Evolutionary conservation across 441 rosid genomes (phyloP), one percentile per base, ranked within the genome.

Genomic region (Adansonia rubrostipa): DNA sequence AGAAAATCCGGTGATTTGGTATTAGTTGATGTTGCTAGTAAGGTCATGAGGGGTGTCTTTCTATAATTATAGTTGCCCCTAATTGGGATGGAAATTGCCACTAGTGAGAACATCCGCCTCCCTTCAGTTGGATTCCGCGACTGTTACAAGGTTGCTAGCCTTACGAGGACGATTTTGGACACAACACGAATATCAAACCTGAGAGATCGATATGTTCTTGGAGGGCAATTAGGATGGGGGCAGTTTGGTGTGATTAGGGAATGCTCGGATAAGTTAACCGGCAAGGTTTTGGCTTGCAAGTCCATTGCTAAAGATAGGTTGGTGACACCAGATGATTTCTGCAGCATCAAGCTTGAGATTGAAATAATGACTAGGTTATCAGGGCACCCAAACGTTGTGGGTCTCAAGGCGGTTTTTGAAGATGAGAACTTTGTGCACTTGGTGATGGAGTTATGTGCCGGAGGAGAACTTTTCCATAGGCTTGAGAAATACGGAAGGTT

Each of bases 371-470:
- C 88, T 9, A 89, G 82, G 66, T 80, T 94, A 63, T 88, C 89
- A 6, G 95, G 95, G 4, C 98, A 92, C 77, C 97, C 97, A 0
- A 89, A 92, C 60, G 92, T 94, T 24, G 97, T 94, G 72, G 84
- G 87, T 73, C 95, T 95, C 77, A 85, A 88, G 76, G 97, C 94
- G 9, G 97, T 93, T 20, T 95, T 90, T 42, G 98, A 95, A 88
- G 98, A 92, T 77, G 91, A 88, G 75, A 91, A 88, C 69, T 88
- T 24, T 4, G 97, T 95, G 68, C 97, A 95, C 80, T 84, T 93
- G 66, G 82, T 93, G 84, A 92, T 92, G 97, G 98, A 92, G 68
- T 81, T 94, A 40, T 92, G 97, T 6, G 91, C 93, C 6, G 96
- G 97, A 2, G 96, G 97, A 20, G 94, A 92, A 85, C 93, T 92